phyloP scores from a whole-genome alignment of 805 yeast genomes.

The Ogataea minuta region DNA sequence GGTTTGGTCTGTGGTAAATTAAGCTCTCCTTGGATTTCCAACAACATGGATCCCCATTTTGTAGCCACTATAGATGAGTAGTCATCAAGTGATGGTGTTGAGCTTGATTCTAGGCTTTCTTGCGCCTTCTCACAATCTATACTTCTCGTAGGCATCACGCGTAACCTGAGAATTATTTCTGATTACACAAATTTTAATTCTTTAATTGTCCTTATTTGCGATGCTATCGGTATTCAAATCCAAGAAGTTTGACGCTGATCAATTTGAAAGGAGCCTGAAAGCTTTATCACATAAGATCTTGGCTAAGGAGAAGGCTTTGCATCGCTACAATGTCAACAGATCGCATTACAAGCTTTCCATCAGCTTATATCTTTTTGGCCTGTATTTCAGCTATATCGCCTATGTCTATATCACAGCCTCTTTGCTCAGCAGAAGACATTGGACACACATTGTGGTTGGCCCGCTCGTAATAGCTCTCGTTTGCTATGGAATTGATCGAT shows the following conservation, averaged over 20 bases:
- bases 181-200: background rate
- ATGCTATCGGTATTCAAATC: slow-evolving; percentile 29
- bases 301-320: slow-evolving; percentile 24
- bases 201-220: background rate
- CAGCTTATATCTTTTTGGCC: slow-evolving; percentile 19
- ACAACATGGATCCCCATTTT: slow-evolving; percentile 53
- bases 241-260: slow-evolving; percentile 40
- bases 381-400: slow-evolving; percentile 26
- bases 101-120: slow-evolving; percentile 9
- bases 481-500: slow-evolving; percentile 16
- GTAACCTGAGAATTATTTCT: background rate
- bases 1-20: slow-evolving; percentile 44
- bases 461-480: slow-evolving; percentile 19
- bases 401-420: slow-evolving; percentile 19
- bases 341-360: slow-evolving; percentile 18
- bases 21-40: slow-evolving; percentile 76
- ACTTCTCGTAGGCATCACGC: slow-evolving; percentile 26
- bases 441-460: slow-evolving; percentile 4
- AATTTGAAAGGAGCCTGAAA: slow-evolving; percentile 44
- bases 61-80: slow-evolving; percentile 41
- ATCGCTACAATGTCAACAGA: slow-evolving; percentile 16
- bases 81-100: slow-evolving; percentile 2
- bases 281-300: slow-evolving; percentile 36
- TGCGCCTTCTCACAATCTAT: slow-evolving; percentile 19
- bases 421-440: slow-evolving; percentile 1